Conservation (phyloP, 768 basidiomycete genomes). For the Crucibulum laeve region DNA sequence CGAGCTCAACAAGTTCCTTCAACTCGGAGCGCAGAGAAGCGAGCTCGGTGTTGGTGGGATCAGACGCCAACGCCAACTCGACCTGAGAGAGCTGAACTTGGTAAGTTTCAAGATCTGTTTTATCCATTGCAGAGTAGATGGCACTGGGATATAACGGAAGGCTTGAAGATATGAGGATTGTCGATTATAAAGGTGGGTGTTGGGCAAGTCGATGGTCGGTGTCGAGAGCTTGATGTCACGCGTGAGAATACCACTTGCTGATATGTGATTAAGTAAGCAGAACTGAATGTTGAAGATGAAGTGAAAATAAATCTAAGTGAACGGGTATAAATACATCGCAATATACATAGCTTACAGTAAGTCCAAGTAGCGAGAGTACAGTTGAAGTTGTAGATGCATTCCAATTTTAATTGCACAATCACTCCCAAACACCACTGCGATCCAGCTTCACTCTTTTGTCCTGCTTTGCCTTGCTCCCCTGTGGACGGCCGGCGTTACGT, state of each 20-base stretch:
- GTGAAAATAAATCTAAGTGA: no score
- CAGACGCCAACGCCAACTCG: conserved; percentile 69
- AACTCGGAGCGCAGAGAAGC: conserved; percentile 72
- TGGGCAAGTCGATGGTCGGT: no score
- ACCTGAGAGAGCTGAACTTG: conserved; percentile 90
- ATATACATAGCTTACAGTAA: no score
- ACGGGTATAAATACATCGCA: no score
- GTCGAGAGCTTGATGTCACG: no score
- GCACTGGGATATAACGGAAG: no score
- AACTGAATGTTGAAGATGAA: no score
- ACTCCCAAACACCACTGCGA: conserved; percentile 59
- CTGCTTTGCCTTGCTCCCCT: conserved; percentile 85
- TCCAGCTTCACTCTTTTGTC: conserved; percentile 64
- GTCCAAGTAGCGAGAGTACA: no score
- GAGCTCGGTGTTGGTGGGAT: conserved; percentile 73
- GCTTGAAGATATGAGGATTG: no score
- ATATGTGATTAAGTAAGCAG: no score
- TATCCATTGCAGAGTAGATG: conserved; percentile 52
- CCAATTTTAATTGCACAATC: neutral
- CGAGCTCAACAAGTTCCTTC: conserved; percentile 78
- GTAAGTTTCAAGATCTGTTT: conserved; percentile 82
- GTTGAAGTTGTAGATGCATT: conserved; percentile 5
- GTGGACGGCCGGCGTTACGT: conserved; percentile 59
- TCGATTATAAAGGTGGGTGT: no score
- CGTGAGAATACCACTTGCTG: no score